Evolutionary conservation across 352 stramenopile species (phyloP), one percentile per base, ranked within the genome.

Genomic region (Globisporangium paroecandrum): DNA sequence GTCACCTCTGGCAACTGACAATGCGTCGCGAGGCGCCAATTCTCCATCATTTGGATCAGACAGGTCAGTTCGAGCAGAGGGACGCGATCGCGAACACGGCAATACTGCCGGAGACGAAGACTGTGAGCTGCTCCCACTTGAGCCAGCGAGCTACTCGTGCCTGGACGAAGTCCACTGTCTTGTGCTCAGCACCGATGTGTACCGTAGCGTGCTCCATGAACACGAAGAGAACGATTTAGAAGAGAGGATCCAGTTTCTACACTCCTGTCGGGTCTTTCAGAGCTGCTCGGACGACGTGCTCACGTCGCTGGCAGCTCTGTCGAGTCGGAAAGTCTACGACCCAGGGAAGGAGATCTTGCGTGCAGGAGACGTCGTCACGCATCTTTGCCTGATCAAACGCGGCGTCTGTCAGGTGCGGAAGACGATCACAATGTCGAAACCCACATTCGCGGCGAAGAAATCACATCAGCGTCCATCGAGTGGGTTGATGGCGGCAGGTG

Each of bases 321-420:
- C 84, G 0, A 75, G 81, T 4, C 71, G 77, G 7, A 78, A 83
- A 53, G 53, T 90, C 15, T 80, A 89, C 38, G 80, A 90, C 13
- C 84, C 84, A 0, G 78, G 69, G 34, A 79, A 75, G 46, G 75
- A 89, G 20, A 73, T 88, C 0, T 58, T 92, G 61, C 77, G 72
- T 51, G 54, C 77, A n/a, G 84, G 79, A 0, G 81, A 90, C 15
- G 70, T 89, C 20, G 82, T 90, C 24, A 78, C 81, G 49, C 78
- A 90, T 68, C 77, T 92, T 18, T 85, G 74, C 53, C 65, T 92
- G 36, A 84, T 92, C 69, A 83, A 85, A 69, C 77, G 81, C 27
- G 84, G 84, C 7, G 82, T 92, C 9, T 92, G 84, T 62, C 80
- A 90, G 56, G 84, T 90, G 29, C 68, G 79, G 57, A 92, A 92